These are phyloP conservation scores for Flaveria ramosissima DNA, from an alignment of 129 eudicot genomes.

Conservation along the genomic window DNA sequence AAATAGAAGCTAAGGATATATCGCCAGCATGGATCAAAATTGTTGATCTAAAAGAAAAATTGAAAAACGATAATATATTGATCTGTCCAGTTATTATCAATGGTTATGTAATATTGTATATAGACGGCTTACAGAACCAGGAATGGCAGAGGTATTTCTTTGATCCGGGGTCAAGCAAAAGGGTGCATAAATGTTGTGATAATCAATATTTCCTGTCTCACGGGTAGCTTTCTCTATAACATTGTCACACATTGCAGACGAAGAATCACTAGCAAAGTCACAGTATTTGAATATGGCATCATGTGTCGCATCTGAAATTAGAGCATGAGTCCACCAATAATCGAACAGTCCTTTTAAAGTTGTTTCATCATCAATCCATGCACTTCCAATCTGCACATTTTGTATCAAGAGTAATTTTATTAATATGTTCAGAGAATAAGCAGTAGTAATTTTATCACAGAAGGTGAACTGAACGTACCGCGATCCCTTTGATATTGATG, in stretches of 20 bases:
- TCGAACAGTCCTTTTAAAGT: constrained; percentile 31
- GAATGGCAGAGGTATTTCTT: constrained; percentile 23
- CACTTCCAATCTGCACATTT: constrained; percentile 46
- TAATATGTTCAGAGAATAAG: not conserved
- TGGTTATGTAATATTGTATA: not conserved
- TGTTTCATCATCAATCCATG: constrained; percentile 45
- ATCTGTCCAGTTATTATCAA: not conserved
- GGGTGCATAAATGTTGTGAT: constrained; percentile 46
- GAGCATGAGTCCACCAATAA: constrained; percentile 48
- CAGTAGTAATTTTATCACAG: not conserved
- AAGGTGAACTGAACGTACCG: constrained; percentile 34
- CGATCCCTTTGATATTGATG: constrained; percentile 53
- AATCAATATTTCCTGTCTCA: constrained; percentile 31
- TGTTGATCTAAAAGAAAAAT: constrained; percentile 23
- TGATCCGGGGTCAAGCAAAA: constrained; percentile 25
- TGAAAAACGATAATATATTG: not conserved
- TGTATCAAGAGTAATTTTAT: not conserved
- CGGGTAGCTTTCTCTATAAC: constrained; percentile 8
- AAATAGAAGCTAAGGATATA: constrained; percentile 29
- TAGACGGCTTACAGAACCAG: constrained; percentile 29
- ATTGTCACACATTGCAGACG: constrained; percentile 17
- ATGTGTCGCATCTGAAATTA: constrained; percentile 44
- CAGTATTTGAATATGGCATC: constrained; percentile 31
- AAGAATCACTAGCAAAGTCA: constrained; percentile 29
- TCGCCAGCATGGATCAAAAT: constrained; percentile 42